These are phyloP conservation scores for Cucumis cinereus DNA, from an alignment of 306 rosid genomes.

Conservation along the genomic window DNA sequence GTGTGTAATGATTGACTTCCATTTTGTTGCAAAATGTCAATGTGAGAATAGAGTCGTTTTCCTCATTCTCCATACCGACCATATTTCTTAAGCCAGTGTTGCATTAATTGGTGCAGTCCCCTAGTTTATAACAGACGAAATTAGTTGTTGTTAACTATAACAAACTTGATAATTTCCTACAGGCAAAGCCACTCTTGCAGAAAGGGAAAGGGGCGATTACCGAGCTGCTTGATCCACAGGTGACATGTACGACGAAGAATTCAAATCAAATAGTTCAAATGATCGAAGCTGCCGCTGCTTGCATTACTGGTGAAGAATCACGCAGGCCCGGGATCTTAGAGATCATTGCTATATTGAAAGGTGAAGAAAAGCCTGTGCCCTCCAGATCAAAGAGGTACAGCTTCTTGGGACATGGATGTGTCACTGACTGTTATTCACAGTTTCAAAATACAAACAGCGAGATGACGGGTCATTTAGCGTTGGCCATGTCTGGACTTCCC, in stretches of 20 bases:
- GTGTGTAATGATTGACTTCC: too few relatives aligned
- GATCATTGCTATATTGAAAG: conserved; percentile 71
- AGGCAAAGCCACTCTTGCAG: conserved; percentile 83
- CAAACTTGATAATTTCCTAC: conserved; percentile 8
- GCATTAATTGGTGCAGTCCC: neutral
- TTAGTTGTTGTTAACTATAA: neutral
- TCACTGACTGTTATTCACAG: conserved; percentile 63
- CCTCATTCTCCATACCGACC: neutral
- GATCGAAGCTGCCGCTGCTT: conserved; percentile 86
- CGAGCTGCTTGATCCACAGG: conserved; percentile 74
- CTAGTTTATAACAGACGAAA: neutral
- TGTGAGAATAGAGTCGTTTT: neutral
- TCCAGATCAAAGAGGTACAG: conserved; percentile 55
- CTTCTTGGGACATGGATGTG: conserved; percentile 67
- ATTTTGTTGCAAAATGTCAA: neutral
- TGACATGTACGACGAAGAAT: conserved; percentile 37
- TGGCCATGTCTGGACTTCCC: conserved; percentile 90
- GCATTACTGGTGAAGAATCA: conserved; percentile 72
- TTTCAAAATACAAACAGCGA: conserved; percentile 51
- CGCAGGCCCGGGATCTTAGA: conserved; percentile 67
- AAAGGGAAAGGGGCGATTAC: conserved; percentile 80
- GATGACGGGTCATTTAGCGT: conserved; percentile 74
- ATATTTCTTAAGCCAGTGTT: neutral
- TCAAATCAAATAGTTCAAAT: conserved; percentile 61
- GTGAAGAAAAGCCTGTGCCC: conserved; percentile 41